phyloP scores from a whole-genome alignment of 352 stramenopile genomes.

The Phytopythium sindhum region DNA sequence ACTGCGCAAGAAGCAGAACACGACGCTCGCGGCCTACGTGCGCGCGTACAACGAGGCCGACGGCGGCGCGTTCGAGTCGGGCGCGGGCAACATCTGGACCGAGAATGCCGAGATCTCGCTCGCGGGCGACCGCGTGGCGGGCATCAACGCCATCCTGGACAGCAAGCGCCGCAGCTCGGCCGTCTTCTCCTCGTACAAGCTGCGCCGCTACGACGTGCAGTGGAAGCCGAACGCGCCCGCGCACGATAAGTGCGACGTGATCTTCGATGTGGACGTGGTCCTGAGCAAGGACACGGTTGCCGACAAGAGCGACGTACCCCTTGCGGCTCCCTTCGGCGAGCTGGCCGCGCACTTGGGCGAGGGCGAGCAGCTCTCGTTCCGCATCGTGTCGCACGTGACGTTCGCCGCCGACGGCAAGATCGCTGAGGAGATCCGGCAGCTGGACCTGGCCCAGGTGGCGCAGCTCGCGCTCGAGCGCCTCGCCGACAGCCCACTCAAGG shows the following conservation, averaged over 20 bases:
- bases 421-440: slow-evolving; percentile 71
- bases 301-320: slow-evolving; percentile 29
- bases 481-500: slow-evolving; percentile 48
- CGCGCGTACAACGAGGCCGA: slow-evolving; percentile 70
- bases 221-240: slow-evolving; percentile 50
- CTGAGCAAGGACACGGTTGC: slow-evolving; percentile 48
- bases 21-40: slow-evolving; percentile 63
- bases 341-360: slow-evolving; percentile 44
- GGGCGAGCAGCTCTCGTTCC: slow-evolving; percentile 58
- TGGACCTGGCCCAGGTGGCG: slow-evolving; percentile 61
- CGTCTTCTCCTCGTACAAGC: slow-evolving; percentile 78
- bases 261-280: slow-evolving; percentile 65
- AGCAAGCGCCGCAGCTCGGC: slow-evolving; percentile 55
- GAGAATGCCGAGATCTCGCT: slow-evolving; percentile 71
- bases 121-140: slow-evolving; percentile 42
- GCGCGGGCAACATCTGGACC: slow-evolving; percentile 51
- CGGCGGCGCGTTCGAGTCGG: slow-evolving; percentile 44
- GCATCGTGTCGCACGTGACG: slow-evolving; percentile 74
- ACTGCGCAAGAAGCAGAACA: slow-evolving; percentile 80
- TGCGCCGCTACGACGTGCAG: slow-evolving; percentile 79
- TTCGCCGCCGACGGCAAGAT: slow-evolving; percentile 74
- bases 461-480: slow-evolving; percentile 51
- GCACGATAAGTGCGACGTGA: slow-evolving; percentile 71
- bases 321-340: slow-evolving; percentile 65
- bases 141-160: slow-evolving; percentile 54